These are phyloP conservation scores for Lophiotrema nucula DNA, from an alignment of 495 filamentous ascomycete genomes.

Conservation along the genomic window DNA sequence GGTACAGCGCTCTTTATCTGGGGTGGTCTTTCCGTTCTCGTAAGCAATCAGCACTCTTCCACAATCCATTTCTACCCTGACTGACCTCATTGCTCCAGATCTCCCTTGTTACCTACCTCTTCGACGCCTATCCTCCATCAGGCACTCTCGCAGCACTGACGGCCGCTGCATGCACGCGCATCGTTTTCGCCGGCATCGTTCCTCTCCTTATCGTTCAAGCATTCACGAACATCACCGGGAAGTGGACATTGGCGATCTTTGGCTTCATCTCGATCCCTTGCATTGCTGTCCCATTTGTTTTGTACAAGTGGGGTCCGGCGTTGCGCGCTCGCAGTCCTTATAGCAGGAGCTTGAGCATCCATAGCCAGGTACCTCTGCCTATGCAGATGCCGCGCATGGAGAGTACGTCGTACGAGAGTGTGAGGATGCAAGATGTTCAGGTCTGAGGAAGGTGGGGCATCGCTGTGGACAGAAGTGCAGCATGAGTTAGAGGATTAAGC, in stretches of 20 bases:
- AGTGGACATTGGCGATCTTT: constrained; percentile 36
- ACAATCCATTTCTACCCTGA: not conserved
- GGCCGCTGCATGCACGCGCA: constrained; percentile 26
- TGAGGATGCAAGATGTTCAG: constrained; percentile 2
- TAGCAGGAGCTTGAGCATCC: constrained; percentile 20
- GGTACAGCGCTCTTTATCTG: constrained; percentile 35
- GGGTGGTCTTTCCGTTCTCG: constrained; percentile 35
- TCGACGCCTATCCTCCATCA: constrained; percentile 44
- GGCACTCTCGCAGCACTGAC: constrained; percentile 38
- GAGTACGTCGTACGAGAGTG: not conserved
- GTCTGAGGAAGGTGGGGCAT: no score
- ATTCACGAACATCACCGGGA: constrained; percentile 32
- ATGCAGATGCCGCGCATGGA: not conserved
- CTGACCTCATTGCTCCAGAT: constrained; percentile 28
- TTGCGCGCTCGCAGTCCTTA: constrained; percentile 28
- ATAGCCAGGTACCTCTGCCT: constrained; percentile 8
- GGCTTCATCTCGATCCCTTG: constrained; percentile 36
- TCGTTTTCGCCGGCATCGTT: constrained; percentile 30
- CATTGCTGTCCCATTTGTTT: constrained; percentile 29
- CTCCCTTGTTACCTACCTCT: constrained; percentile 44
- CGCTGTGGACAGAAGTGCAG: no score
- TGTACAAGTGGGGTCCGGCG: constrained; percentile 33
- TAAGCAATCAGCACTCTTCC: constrained; percentile 10
- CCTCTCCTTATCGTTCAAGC: constrained; percentile 32
- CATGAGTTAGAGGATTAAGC: no score